phyloP scores from a whole-genome alignment of 2,329 filamentous ascomycete genomes.

The Aspergillus viridinutans region DNA sequence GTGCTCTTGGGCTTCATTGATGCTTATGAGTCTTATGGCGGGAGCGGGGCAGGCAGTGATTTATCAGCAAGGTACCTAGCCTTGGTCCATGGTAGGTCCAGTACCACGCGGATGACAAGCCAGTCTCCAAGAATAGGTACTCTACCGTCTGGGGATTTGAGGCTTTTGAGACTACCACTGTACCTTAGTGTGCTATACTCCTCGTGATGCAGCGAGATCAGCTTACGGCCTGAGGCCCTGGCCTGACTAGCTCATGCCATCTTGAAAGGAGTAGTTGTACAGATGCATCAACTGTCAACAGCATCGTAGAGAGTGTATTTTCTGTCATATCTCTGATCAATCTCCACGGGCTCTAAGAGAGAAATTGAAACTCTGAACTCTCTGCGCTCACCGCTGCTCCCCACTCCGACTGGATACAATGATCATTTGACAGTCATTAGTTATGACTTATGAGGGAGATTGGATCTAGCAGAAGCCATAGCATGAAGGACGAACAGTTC shows the following conservation, averaged over 20 bases:
- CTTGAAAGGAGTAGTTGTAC: no score
- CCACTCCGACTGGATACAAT: not conserved
- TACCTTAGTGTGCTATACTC: no score
- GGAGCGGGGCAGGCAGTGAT: not conserved
- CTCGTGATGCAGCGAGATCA: no score
- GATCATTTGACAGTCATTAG: no score
- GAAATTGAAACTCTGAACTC: not conserved
- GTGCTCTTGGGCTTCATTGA: no score
- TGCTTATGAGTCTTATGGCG: no score
- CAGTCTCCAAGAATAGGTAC: no score
- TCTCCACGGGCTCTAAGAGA: not conserved
- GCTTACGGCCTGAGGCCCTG: no score
- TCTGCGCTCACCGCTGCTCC: not conserved
- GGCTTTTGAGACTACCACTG: not conserved
- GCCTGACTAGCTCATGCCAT: no score
- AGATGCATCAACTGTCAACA: not conserved
- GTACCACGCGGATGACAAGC: not conserved
- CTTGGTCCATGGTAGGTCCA: not conserved
- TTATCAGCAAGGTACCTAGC: not conserved
- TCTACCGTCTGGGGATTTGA: not conserved
- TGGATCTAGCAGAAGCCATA: not conserved
- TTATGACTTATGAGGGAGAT: no score
- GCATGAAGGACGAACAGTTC: not conserved
- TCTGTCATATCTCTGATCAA: not conserved
- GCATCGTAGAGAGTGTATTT: not conserved